Percentiles rank a stretch among this genome's conserved stretches.
Evolutionary conservation across 768 basidiomycete genomes (phyloP).

Genomic region (Leccinellum albellum): DNA sequence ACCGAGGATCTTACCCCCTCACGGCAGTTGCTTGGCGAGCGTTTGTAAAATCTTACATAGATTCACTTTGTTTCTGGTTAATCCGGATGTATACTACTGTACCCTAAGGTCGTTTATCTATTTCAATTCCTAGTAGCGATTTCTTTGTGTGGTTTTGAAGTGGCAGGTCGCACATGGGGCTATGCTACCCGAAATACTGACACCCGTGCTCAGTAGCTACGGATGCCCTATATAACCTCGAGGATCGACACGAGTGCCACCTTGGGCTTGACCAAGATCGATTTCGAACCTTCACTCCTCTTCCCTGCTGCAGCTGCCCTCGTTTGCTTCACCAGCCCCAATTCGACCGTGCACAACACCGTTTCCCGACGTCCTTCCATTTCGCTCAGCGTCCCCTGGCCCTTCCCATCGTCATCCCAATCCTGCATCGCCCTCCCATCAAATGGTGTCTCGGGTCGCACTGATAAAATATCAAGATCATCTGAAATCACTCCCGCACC

Average conservation of each 20-base stretch:
- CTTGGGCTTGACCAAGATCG: constrained; percentile 30
- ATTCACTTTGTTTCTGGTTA: not conserved
- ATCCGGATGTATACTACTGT: constrained; percentile 24
- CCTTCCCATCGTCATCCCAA: constrained; percentile 18
- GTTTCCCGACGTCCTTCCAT: not conserved
- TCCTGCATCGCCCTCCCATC: constrained; percentile 21
- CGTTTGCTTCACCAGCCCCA: constrained; percentile 28
- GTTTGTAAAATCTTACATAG: constrained; percentile 41
- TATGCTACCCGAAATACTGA: too few relatives aligned
- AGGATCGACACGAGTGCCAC: constrained; percentile 32
- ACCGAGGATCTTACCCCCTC: constrained; percentile 81
- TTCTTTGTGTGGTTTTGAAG: not conserved
- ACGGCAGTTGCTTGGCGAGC: constrained; percentile 74
- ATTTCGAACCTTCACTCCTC: constrained; percentile 12
- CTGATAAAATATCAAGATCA: constrained; percentile 20
- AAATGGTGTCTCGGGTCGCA: constrained; percentile 10
- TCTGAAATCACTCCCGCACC: constrained; percentile 22
- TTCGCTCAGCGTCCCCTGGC: not conserved
- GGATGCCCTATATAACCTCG: constrained; percentile 4
- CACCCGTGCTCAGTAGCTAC: not conserved
- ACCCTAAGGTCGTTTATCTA: constrained; percentile 3
- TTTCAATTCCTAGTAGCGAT: not conserved
- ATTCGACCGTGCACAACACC: constrained; percentile 32
- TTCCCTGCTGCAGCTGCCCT: constrained; percentile 7
- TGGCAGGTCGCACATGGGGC: not conserved